Evolutionary conservation across 306 rosid species (phyloP), one percentile per base, ranked within the genome.

Genomic region (Echinosophora koreensis): DNA sequence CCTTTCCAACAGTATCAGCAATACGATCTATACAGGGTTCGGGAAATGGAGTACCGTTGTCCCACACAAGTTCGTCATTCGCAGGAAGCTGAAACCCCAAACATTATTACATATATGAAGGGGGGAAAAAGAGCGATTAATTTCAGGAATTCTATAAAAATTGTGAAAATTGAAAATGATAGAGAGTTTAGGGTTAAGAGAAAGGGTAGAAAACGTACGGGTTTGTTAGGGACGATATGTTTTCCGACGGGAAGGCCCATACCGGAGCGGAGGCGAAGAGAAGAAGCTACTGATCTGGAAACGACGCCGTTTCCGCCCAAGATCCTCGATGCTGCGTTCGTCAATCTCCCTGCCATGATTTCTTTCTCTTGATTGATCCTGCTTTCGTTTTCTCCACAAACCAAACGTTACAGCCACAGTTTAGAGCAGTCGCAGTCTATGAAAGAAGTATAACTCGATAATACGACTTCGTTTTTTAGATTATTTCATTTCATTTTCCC

Each of bases 21-120:
- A 92, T 92, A 17, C 99, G 98, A 89, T 96, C 98, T 7, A 92
- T 89, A 52, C 98, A 96, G 49, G 99, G 99, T 79, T 96, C 98
- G 8, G 99, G 99, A 80, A 84, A 91, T 46, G 91, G 17, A 60
- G 97, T 96, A 32, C 99, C 98, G 28, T 96, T 92, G 83, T 96
- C 99, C 97, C 98, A 96, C 71, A 82, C n/a, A 74, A 92, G 87
- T 80, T 96, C 98, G 3, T 96, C 98, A 65, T 96, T 91, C 28
- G 81, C 85, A 12, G 69, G 82, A 64, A 93, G 91, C 97, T 93
- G 91, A 78, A 77, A 82, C 5, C 66, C 59, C 22, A 22, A 22
- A 22, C 22, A 22, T 22, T 22, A 22, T 22, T 22, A 22, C 22
- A 22, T 22, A 22, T 22, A 22, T 22, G 22, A 22, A 22, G 22